Evolutionary conservation across 177 flowering plant species (phyloP), one percentile per base, ranked within the genome.

Genomic region (Vitis hybrid): DNA sequence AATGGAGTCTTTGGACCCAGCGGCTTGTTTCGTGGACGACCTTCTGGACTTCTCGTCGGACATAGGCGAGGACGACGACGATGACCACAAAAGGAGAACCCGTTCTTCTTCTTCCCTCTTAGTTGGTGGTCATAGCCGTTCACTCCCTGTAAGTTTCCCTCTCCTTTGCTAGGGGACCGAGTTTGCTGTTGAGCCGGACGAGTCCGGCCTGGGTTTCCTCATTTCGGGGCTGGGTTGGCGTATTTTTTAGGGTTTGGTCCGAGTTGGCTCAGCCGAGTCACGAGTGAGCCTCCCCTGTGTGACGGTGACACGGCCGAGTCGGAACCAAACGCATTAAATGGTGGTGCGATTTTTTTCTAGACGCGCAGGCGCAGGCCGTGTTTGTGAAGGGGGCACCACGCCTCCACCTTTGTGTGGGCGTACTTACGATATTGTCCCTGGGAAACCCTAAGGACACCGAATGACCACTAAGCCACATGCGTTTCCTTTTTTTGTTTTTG

Each of bases 1-100:
- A 66, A 84, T 80, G 86, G 87, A 83, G 72, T 59, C 80, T 52
- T 60, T 81, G 12, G 84, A 77, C 48, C n/a, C 77, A 1, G 74
- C 74, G 49, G 70, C 70, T 6, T 16, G 70, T 32, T 68, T 74
- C 49, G 52, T 80, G 62, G 89, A 87, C 24, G 82, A 78, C 62
- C 75, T 87, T 1, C 74, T 87, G 12, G 81, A 85, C 70, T 87
- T 87, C 78, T 66, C 81, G 7, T 78, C 80, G 6, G 88, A 86
- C 72, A 56, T 83, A 60, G 82, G 70, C 12, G 86, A 72, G 49
- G 75, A 79, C 13, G 84, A 76, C 7, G 85, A 76, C 0, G 84
- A 77, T 12, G 80, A 72, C 16, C 32, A 63, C 19, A 27, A 66
- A 56, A 66, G 30, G 7, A 54, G 52, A 68, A 55, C 70, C 52